Conservation (phyloP, 1,139 yeast species). For the Meyerozyma sp. region DNA sequence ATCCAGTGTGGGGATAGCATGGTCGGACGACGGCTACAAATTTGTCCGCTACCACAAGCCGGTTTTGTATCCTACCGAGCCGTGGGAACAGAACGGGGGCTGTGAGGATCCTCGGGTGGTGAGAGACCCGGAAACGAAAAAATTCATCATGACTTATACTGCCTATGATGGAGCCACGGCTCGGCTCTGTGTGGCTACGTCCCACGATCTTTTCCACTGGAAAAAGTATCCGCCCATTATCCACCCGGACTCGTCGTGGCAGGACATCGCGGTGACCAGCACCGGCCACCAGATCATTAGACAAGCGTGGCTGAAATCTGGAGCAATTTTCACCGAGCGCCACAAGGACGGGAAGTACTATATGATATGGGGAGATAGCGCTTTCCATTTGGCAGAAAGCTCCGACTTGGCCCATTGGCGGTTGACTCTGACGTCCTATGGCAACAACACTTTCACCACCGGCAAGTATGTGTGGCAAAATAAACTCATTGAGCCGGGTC, state of each 20-base stretch:
- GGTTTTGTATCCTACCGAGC: slow-evolving; percentile 31
- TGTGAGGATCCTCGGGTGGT: slow-evolving; percentile 43
- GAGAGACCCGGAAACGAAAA: slow-evolving; percentile 30
- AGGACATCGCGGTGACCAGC: slow-evolving; percentile 25
- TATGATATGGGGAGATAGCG: slow-evolving; percentile 44
- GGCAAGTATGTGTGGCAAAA: slow-evolving; percentile 30
- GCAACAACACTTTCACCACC: slow-evolving; percentile 21
- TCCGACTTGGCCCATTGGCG: slow-evolving; percentile 32
- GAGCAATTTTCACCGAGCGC: slow-evolving; percentile 36
- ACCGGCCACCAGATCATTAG: slow-evolving; percentile 22
- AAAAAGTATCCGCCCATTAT: slow-evolving; percentile 35
- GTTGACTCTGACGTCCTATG: slow-evolving; percentile 17
- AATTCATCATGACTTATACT: slow-evolving; percentile 39
- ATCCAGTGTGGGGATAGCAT: slow-evolving; percentile 37
- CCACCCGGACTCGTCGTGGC: slow-evolving; percentile 22
- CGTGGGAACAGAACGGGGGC: slow-evolving; percentile 40
- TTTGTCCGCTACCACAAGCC: slow-evolving; percentile 31
- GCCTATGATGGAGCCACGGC: slow-evolving; percentile 34
- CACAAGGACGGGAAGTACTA: slow-evolving; percentile 32
- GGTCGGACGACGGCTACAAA: slow-evolving; percentile 36
- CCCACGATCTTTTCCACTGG: slow-evolving; percentile 37
- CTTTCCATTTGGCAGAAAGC: slow-evolving; percentile 34
- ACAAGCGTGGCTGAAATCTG: slow-evolving; percentile 40
- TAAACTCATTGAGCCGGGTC: slow-evolving; percentile 39
- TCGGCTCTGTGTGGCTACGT: slow-evolving; percentile 38